phyloP scores from a whole-genome alignment of 345 rosid species.

The Bruguiera sexangula region DNA sequence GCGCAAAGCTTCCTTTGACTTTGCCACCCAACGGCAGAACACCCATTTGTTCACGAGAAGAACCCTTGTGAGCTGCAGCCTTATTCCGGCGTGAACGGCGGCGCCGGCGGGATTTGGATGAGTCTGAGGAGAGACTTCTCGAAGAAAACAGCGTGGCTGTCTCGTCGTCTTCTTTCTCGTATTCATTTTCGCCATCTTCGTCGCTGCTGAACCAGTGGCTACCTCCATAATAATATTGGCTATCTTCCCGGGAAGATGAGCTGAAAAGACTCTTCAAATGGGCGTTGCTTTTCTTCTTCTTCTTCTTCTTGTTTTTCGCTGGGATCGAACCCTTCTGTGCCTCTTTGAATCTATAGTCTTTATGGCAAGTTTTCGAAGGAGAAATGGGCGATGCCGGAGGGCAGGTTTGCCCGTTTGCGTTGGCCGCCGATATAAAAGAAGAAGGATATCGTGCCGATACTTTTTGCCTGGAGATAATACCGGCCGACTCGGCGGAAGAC shows the following conservation, averaged over 20 bases:
- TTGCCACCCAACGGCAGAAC: constrained; percentile 29
- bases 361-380: constrained; percentile 32
- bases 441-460: constrained; percentile 21
- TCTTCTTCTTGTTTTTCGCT: constrained; percentile 16
- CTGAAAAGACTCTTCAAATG: constrained; percentile 25
- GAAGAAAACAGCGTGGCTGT: constrained; percentile 69
- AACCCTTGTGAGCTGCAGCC: not conserved
- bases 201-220: constrained; percentile 69
- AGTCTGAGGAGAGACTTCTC: constrained; percentile 61
- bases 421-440: constrained; percentile 14
- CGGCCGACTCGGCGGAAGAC: constrained; percentile 12
- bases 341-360: constrained; percentile 29
- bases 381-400: constrained; percentile 42
- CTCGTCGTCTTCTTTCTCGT: constrained; percentile 33
- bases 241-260: constrained; percentile 48
- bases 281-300: constrained; percentile 11
- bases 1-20: constrained; percentile 73
- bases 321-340: constrained; percentile 20
- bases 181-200: constrained; percentile 30
- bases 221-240: constrained; percentile 25
- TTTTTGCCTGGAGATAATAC: constrained; percentile 26
- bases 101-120: constrained; percentile 35
- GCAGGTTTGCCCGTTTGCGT: constrained; percentile 17
- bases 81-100: constrained; percentile 16
- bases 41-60: constrained; percentile 12